phyloP scores from a whole-genome alignment of 75 land plant species.

The Gnetum montanum region DNA sequence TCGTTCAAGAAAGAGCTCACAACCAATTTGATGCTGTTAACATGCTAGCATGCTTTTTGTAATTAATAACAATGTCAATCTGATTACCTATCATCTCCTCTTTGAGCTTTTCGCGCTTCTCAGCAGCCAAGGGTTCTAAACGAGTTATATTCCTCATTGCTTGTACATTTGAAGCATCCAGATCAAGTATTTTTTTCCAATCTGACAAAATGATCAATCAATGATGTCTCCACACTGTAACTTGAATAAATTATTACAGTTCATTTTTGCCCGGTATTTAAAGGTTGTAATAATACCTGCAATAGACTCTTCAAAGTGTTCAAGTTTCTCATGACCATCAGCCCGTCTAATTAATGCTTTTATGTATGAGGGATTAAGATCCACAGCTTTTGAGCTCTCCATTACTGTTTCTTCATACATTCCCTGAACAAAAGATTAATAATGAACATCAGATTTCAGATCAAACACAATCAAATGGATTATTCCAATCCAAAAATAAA shows the following conservation, averaged over 20 bases:
- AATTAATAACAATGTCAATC: too few relatives aligned
- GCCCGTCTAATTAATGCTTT: slow-evolving; percentile 85
- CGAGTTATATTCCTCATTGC: slow-evolving; percentile 41
- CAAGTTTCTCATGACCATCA: slow-evolving; percentile 87
- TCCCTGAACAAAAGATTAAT: slow-evolving; percentile 24
- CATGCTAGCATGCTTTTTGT: too few relatives aligned
- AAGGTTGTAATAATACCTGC: slow-evolving; percentile 37
- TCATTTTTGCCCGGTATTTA: not conserved
- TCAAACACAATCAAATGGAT: too few relatives aligned
- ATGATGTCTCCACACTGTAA: not conserved
- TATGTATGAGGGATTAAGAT: slow-evolving; percentile 74
- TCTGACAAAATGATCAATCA: slow-evolving; percentile 28
- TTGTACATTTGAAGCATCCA: slow-evolving; percentile 73
- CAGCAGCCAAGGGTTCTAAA: slow-evolving; percentile 73
- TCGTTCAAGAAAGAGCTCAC: too few relatives aligned
- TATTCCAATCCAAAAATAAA: too few relatives aligned
- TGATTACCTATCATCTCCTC: slow-evolving; percentile 93
- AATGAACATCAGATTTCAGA: too few relatives aligned
- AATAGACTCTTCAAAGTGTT: slow-evolving; percentile 80
- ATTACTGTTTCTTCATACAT: slow-evolving; percentile 61
- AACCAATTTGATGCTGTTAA: too few relatives aligned
- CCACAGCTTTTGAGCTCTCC: slow-evolving; percentile 83
- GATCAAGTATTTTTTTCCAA: slow-evolving; percentile 67
- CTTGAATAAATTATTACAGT: not conserved
- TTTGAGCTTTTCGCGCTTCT: slow-evolving; percentile 84